A percentile compares a stretch with the other conserved stretches of the same genome.
Conservation (phyloP, 306 rosid species). For the Lathyrus sativus region DNA sequence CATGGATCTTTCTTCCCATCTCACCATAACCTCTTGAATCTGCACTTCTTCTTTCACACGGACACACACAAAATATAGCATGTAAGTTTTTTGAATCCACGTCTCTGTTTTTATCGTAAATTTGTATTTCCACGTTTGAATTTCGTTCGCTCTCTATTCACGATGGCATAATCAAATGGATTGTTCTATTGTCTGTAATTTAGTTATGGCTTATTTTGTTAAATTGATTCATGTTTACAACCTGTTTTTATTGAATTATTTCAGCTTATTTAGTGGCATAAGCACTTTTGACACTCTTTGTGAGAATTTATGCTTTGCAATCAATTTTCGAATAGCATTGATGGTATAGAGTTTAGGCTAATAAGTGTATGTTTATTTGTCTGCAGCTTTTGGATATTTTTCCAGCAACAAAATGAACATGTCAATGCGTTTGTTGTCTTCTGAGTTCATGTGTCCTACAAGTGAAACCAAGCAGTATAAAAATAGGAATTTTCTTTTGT, state of each 20-base stretch:
- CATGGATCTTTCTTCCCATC: conserved; percentile 23
- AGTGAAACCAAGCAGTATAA: conserved; percentile 47
- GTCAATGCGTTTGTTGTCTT: conserved; percentile 48
- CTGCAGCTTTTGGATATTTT: conserved; percentile 36
- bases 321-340: neutral
- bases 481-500: conserved; percentile 36
- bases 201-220: neutral
- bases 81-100: conserved; percentile 8
- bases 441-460: conserved; percentile 48
- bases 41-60: conserved; percentile 6
- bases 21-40: conserved; percentile 2
- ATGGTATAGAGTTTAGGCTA: conserved; percentile 15
- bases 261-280: neutral
- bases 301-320: neutral
- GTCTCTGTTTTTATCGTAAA: neutral
- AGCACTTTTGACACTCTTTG: neutral
- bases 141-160: neutral
- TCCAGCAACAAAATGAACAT: conserved; percentile 47
- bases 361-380: conserved; percentile 24
- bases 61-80: neutral
- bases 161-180: too few species aligned
- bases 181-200: neutral
- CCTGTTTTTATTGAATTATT: neutral
- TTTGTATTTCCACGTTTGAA: neutral
- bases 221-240: neutral